A percentile compares a stretch with the other conserved stretches of the same genome.
These are phyloP conservation scores for Inosperma sp. DNA, from an alignment of 768 basidiomycete genomes.

Conservation along the genomic window DNA sequence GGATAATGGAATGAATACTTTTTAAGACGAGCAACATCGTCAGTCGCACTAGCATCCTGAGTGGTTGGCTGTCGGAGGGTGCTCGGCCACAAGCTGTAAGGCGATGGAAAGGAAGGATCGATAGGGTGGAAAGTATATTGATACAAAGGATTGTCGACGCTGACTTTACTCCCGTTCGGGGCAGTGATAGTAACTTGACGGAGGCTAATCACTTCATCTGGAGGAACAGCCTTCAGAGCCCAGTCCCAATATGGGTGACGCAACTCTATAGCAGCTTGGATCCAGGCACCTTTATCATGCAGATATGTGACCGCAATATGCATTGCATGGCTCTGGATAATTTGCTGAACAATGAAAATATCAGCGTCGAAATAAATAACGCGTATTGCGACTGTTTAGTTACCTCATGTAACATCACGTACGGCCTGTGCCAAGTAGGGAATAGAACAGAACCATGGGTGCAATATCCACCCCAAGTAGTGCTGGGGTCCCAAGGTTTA, in stretches of 20 bases:
- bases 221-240: conserved; percentile 37
- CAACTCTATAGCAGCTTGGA: conserved; percentile 30
- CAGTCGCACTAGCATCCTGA: conserved; percentile 15
- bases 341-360: conserved; percentile 36
- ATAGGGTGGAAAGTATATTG: conserved; percentile 33
- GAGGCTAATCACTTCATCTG: conserved; percentile 29
- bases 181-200: conserved; percentile 26
- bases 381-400: background rate
- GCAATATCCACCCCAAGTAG: conserved; percentile 43
- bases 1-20: conserved; percentile 16
- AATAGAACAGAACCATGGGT: conserved; percentile 49
- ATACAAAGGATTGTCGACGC: conserved; percentile 31
- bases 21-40: conserved; percentile 23
- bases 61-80: conserved; percentile 28
- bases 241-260: conserved; percentile 51
- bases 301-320: conserved; percentile 40
- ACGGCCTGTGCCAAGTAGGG: conserved; percentile 55
- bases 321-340: conserved; percentile 36
- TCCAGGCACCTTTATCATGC: conserved; percentile 25
- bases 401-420: conserved; percentile 48
- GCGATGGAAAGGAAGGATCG: conserved; percentile 23
- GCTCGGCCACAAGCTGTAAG: conserved; percentile 23
- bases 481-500: conserved; percentile 21
- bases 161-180: conserved; percentile 21
- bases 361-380: background rate